A percentile compares a stretch with the other conserved stretches of the same genome.
Evolutionary conservation across 1,139 yeast species (phyloP).

Genomic region (Kodamaea suecica): DNA sequence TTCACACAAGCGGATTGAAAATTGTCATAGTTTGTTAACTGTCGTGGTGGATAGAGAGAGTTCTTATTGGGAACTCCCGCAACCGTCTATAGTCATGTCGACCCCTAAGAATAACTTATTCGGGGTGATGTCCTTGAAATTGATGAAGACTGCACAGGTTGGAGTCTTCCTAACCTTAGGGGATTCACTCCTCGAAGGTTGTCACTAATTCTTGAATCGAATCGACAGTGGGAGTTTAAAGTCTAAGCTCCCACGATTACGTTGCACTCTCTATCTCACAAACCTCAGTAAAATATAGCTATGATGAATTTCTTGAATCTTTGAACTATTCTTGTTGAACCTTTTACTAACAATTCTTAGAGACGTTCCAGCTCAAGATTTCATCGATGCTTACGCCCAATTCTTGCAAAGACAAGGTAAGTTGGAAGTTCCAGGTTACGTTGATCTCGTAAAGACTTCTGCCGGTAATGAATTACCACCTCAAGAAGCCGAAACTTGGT

Average conservation of each 20-base stretch:
- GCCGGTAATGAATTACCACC: conserved; percentile 99
- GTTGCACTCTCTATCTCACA: conserved; percentile 8
- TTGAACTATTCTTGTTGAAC: neutral
- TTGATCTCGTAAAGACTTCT: conserved; percentile 98
- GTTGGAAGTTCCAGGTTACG: conserved; percentile 99
- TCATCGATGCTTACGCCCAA: conserved; percentile 99
- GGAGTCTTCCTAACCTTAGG: too few relatives aligned
- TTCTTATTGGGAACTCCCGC: conserved; percentile 8
- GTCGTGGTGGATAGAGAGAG: conserved; percentile 34
- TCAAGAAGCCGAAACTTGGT: conserved; percentile 99
- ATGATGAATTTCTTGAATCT: neutral
- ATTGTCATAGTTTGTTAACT: conserved; percentile 12
- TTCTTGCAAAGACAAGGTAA: conserved; percentile 99
- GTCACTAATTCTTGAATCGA: too few relatives aligned
- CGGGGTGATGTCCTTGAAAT: neutral
- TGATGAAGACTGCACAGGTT: conserved; percentile 1
- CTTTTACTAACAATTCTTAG: conserved; percentile 47
- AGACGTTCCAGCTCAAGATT: conserved; percentile 99
- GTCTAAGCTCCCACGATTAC: neutral
- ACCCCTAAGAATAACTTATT: too few relatives aligned
- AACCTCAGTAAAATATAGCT: conserved; percentile 1
- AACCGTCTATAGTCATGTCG: conserved; percentile 8
- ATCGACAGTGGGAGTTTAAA: neutral
- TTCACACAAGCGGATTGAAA: conserved; percentile 4
- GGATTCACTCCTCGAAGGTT: too few relatives aligned